Conservation (phyloP, 1,284 basidiomycete species). For the Afroboletus lepidellus region DNA sequence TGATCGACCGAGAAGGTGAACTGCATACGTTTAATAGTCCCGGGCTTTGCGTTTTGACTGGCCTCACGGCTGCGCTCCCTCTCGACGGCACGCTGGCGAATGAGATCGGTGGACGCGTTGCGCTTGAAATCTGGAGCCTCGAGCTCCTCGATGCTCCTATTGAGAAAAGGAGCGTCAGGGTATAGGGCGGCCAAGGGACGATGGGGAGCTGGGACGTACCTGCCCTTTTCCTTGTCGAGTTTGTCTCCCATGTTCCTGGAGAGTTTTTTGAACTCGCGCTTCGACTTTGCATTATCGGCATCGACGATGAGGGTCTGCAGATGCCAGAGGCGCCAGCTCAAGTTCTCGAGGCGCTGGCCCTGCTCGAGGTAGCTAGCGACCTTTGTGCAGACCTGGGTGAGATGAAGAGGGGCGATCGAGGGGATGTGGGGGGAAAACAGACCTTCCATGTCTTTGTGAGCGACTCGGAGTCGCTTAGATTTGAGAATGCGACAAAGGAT, state of each 20-base stretch:
- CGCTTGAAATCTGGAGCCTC: constrained; percentile 75
- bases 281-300: constrained; percentile 79
- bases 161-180: constrained; percentile 28
- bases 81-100: constrained; percentile 73
- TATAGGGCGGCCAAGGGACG: constrained; percentile 27
- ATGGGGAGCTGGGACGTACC: constrained; percentile 46
- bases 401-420: constrained; percentile 8
- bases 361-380: constrained; percentile 84
- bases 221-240: constrained; percentile 83
- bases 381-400: constrained; percentile 72
- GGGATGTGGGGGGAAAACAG: constrained; percentile 4
- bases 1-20: constrained; percentile 81
- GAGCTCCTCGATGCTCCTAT: constrained; percentile 75
- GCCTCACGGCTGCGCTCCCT: constrained; percentile 76
- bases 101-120: constrained; percentile 70
- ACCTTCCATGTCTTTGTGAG: constrained; percentile 88
- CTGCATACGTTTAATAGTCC: constrained; percentile 79
- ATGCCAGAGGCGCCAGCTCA: constrained; percentile 85
- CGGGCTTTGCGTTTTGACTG: constrained; percentile 57
- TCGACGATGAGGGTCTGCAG: constrained; percentile 85
- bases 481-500: constrained; percentile 85
- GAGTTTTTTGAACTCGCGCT: constrained; percentile 83
- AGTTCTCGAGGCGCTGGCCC: constrained; percentile 81
- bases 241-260: constrained; percentile 84
- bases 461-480: constrained; percentile 76